Base-by-base conservation (phyloP, 2,329 filamentous ascomycete genomes). In the Torrubiellomyces zombiae region DNA sequence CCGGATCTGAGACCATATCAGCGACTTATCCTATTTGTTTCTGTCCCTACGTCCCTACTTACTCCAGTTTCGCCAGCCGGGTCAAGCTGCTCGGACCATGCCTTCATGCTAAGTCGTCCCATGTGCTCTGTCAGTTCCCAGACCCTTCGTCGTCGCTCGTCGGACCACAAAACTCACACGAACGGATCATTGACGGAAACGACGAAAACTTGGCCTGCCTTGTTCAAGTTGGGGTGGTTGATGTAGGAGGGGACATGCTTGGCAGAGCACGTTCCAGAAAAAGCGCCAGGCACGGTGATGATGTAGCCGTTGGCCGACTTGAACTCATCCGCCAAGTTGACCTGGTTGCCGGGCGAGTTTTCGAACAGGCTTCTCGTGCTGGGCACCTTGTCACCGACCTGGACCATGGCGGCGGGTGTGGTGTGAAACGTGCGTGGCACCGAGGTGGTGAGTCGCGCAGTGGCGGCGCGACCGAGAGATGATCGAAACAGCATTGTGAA, bases 111-210 rank as follows among this genome's bases (percentile, higher is more conserved):
- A 22, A 6, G 16, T n/a, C 15, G n/a, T n/a, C n/a, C n/a, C n/a
- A n/a, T n/a, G n/a, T n/a, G n/a, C 21, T 16, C 18, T n/a, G 14
- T 4, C 15, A 11, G 6, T 18, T 16, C n/a, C 5, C 4, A 14
- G 9, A 16, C 6, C 16, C 17, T 15, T 16, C 9, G 19, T 19
- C n/a, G 11, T 23, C 12, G 11, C n/a, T 9, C n/a, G n/a, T n/a
- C n/a, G n/a, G n/a, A n/a, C n/a, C n/a, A n/a, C n/a, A n/a, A n/a
- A 21, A 56, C 78, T 54, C 61, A 91, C 79, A 93, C 85, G 48
- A 94, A 94, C 12, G 83, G 70, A 48, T 95, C 86, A 48, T 95
- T 95, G 46, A 94, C 85, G 10, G 79, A 74, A 28, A 95, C 72
- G 20, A 95, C 81, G 43, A 91, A 92, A 22, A 93, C 79, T 42